Evolutionary conservation across 2,329 filamentous ascomycete species (phyloP).

Genomic region (Sordariomycetes sp.): DNA sequence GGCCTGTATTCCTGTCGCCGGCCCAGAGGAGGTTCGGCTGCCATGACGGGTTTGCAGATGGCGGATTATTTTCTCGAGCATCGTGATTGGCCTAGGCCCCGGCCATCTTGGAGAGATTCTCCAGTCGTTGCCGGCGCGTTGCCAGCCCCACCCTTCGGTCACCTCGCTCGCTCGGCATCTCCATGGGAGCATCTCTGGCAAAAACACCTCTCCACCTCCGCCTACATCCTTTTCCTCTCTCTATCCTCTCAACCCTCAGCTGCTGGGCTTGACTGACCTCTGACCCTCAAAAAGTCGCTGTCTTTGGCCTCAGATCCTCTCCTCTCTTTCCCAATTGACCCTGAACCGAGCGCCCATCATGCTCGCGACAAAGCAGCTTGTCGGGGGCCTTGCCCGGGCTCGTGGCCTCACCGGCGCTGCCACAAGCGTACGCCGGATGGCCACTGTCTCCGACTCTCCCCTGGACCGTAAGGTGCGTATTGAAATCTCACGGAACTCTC

Average conservation of each 20-base stretch:
- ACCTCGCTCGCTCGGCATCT: conserved; percentile 5
- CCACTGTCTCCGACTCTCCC: conserved; percentile 76
- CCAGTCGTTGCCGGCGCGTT: conserved; percentile 8
- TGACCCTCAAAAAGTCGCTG: conserved; percentile 11
- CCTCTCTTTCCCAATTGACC: conserved; percentile 20
- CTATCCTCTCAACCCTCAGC: conserved; percentile 12
- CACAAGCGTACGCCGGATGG: conserved; percentile 63
- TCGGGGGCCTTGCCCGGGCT: conserved; percentile 55
- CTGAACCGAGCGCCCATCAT: conserved; percentile 32
- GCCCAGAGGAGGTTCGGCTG: conserved; percentile 7
- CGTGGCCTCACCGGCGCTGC: conserved; percentile 45
- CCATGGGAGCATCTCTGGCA: conserved; percentile 5
- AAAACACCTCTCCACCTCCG: conserved; percentile 16
- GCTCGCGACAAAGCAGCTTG: conserved; percentile 63
- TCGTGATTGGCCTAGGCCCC: conserved; percentile 12
- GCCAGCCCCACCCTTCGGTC: conserved; percentile 8
- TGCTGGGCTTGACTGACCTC: conserved; percentile 8
- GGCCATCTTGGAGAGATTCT: neutral
- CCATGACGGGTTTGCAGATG: conserved; percentile 8
- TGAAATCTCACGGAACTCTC: neutral
- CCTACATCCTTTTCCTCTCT: conserved; percentile 13
- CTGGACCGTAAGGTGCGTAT: conserved; percentile 74
- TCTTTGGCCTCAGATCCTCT: conserved; percentile 9
- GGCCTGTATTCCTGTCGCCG: too few relatives aligned
- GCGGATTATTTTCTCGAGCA: conserved; percentile 14